Evolutionary conservation across 1,139 yeast genomes (phyloP), one percentile per base, ranked within the genome.

Genomic region (Candida mesenterica): DNA sequence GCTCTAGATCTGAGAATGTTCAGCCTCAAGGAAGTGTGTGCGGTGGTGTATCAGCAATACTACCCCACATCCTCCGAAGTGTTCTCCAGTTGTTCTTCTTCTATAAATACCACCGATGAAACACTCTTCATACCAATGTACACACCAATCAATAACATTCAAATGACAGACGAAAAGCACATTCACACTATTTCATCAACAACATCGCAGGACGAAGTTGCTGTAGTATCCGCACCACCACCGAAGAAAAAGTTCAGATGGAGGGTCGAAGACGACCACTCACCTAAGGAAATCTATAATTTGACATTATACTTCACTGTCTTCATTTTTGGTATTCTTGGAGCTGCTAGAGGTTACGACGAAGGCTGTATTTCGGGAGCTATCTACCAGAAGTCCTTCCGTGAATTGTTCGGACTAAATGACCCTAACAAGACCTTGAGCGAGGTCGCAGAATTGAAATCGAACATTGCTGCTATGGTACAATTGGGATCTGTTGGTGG

Each of bases 401-500:
- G 52, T 30, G 37, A 50, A 4, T 57, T 58, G 38, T 76, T 77
- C 49, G 80, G 80, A 1, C 62, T 78, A 26, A 48, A 54, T 19
- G 77, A 74, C 44, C 53, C 60, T 3, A 46, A 50, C 24, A 69
- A 65, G 45, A 34, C 67, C 2, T 58, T 42, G 5, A 40, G 53
- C 29, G 50, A 63, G 15, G 34, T 70, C 14, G 80, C 81, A 4
- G 62, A 73, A 41, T 52, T 70, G 45, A 72, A 70, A 43, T 75
- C 82, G 5, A 77, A 75, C 46, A 76, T 78, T 44, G 72, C 77
- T 2, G 64, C 82, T 5, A 78, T 79, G 83, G 84, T 78, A 4
- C 81, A 76, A 49, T 55, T 78, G 32, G 84, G 84, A 3, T 69
- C 79, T 16, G 70, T 77, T 38, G 81, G 74, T 33, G 85, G 84